These are phyloP conservation scores for Erodium maritimum DNA, from an alignment of 345 rosid genomes.

Conservation along the genomic window DNA sequence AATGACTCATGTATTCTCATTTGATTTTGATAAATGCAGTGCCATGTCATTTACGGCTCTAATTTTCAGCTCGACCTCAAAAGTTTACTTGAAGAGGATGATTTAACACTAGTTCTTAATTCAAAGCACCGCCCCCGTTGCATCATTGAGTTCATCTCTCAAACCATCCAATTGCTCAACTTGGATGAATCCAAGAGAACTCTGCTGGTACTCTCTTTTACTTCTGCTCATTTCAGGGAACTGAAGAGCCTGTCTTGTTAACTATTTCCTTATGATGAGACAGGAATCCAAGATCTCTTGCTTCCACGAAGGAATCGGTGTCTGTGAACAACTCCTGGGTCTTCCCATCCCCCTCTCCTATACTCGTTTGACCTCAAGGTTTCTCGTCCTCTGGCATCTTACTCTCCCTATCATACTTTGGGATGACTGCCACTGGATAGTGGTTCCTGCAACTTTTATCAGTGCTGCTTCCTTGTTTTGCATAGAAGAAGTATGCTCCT, in stretches of 20 bases:
- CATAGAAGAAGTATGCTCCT: constrained; percentile 76
- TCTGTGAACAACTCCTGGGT: constrained; percentile 77
- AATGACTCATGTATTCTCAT: neutral
- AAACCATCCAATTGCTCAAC: constrained; percentile 46
- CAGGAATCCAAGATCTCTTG: constrained; percentile 70
- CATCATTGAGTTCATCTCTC: constrained; percentile 66
- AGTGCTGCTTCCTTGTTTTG: constrained; percentile 96
- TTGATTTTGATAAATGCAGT: constrained; percentile 45
- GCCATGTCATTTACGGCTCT: constrained; percentile 69
- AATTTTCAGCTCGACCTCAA: constrained; percentile 53
- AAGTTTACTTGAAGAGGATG: constrained; percentile 56
- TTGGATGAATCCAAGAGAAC: constrained; percentile 46
- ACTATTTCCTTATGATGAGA: neutral
- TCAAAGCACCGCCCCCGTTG: constrained; percentile 78
- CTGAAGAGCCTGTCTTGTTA: constrained; percentile 1
- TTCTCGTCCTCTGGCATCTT: constrained; percentile 91
- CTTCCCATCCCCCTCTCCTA: constrained; percentile 87
- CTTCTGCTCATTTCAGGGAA: too few species aligned
- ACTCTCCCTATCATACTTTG: constrained; percentile 89
- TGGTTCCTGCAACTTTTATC: constrained; percentile 88
- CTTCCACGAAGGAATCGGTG: constrained; percentile 78
- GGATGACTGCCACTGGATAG: constrained; percentile 98
- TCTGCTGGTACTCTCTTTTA: constrained; percentile 43
- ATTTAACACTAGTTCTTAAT: constrained; percentile 51
- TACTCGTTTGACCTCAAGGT: constrained; percentile 87